These are phyloP conservation scores for Colletotrichum lupini DNA, from an alignment of 2,329 filamentous ascomycete genomes.

Conservation along the genomic window DNA sequence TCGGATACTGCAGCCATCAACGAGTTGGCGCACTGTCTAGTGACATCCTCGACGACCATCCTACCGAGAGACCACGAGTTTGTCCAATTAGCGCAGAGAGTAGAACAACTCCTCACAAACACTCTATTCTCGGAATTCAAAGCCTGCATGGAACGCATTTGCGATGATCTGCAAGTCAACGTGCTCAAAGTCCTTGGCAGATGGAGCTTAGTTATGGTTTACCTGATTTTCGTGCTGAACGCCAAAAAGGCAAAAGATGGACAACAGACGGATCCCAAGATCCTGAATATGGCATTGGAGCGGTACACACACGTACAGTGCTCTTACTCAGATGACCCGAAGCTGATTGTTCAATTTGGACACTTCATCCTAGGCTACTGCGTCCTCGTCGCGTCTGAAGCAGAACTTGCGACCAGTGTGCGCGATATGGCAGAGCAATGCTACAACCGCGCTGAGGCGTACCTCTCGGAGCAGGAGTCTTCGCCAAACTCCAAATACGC, in stretches of 20 bases:
- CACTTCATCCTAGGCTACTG: conserved; percentile 14
- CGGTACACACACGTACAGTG: not conserved
- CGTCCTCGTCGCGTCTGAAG: not conserved
- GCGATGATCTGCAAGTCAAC: conserved; percentile 3
- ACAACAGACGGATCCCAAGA: not conserved
- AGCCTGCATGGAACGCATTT: not conserved
- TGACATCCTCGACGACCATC: not conserved
- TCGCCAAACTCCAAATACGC: not conserved
- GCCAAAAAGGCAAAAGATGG: conserved; percentile 14
- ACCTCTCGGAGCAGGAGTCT: not conserved
- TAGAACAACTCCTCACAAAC: not conserved
- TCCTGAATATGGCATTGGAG: not conserved
- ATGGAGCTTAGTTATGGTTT: conserved; percentile 8
- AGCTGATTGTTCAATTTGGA: conserved; percentile 17
- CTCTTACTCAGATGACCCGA: not conserved
- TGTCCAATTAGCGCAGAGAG: not conserved
- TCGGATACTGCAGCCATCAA: not conserved
- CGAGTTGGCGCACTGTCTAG: not conserved
- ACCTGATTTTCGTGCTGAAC: conserved; percentile 14
- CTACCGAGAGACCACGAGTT: conserved; percentile 3
- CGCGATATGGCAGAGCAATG: conserved; percentile 11
- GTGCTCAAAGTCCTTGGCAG: conserved; percentile 1
- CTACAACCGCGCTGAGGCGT: not conserved
- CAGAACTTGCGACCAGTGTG: not conserved
- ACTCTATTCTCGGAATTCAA: not conserved